phyloP scores from a whole-genome alignment of 108 stramenopile genomes.

The Phaeodactylum tricornutum region DNA sequence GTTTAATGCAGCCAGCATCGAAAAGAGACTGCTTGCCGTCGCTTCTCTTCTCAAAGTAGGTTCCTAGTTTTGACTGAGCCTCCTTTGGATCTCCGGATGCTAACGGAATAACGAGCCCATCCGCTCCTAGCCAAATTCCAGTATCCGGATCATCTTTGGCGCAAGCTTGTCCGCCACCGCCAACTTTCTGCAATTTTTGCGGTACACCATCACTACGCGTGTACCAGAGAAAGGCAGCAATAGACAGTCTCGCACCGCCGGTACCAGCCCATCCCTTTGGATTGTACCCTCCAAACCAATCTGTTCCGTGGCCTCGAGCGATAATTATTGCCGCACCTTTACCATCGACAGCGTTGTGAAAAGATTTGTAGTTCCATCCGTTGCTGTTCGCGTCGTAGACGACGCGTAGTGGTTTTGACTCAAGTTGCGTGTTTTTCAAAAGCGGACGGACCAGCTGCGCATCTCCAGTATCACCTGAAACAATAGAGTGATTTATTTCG shows the following conservation, averaged over 20 bases:
- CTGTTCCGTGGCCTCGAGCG: constrained; percentile 16
- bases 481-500: neutral
- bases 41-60: constrained; percentile 55
- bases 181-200: constrained; percentile 42
- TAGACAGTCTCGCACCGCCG: constrained; percentile 41
- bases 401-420: constrained; percentile 34
- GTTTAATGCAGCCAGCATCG: constrained; percentile 14
- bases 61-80: constrained; percentile 42
- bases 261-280: constrained; percentile 54
- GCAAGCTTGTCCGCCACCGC: constrained; percentile 67
- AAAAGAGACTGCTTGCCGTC: constrained; percentile 31
- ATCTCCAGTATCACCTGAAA: neutral
- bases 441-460: constrained; percentile 36
- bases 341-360: constrained; percentile 50
- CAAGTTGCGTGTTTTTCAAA: constrained; percentile 58
- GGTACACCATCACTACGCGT: constrained; percentile 6
- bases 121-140: constrained; percentile 59
- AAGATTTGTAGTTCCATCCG: constrained; percentile 39
- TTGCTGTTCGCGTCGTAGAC: constrained; percentile 43
- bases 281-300: constrained; percentile 56
- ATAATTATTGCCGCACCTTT: constrained; percentile 54
- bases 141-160: constrained; percentile 42
- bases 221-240: constrained; percentile 59
- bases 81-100: constrained; percentile 10
- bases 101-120: constrained; percentile 40